Percentiles rank a stretch among this genome's conserved stretches.
These are phyloP conservation scores for Carpinus fangiana DNA, from an alignment of 306 rosid genomes.

Conservation along the genomic window DNA sequence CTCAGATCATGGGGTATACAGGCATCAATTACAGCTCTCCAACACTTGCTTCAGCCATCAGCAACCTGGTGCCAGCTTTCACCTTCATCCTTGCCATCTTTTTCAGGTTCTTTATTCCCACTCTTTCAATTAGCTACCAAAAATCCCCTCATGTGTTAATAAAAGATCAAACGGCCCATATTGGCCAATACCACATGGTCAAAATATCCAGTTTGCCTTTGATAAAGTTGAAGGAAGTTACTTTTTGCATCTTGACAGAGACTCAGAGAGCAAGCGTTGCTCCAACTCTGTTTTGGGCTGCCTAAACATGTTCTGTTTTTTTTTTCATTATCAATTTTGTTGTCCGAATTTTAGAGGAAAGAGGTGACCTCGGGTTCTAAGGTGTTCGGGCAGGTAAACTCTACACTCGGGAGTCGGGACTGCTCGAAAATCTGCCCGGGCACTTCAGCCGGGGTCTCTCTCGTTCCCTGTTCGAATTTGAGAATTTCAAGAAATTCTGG, in stretches of 20 bases:
- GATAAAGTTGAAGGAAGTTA: not conserved
- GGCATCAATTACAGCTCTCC: slow-evolving; percentile 89
- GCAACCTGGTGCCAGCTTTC: slow-evolving; percentile 97
- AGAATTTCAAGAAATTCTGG: too few relatives aligned
- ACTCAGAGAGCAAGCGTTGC: not conserved
- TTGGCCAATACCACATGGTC: not conserved
- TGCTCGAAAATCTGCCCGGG: too few relatives aligned
- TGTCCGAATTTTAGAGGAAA: too few relatives aligned
- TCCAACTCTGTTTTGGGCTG: not conserved
- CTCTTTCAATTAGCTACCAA: not conserved
- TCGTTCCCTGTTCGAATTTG: too few relatives aligned
- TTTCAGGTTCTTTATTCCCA: slow-evolving; percentile 59
- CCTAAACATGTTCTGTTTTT: not conserved
- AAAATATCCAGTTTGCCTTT: not conserved
- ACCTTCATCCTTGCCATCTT: slow-evolving; percentile 87
- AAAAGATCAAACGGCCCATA: not conserved
- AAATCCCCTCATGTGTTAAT: not conserved
- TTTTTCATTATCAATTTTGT: too few relatives aligned
- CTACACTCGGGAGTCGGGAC: too few relatives aligned
- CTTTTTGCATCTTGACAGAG: not conserved
- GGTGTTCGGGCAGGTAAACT: too few relatives aligned
- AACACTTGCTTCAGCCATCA: slow-evolving; percentile 85
- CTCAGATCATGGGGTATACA: slow-evolving; percentile 87
- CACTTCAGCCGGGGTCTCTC: too few relatives aligned
- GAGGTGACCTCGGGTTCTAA: too few relatives aligned